Conservation (phyloP, 306 rosid genomes). For the Prunus fruticosa region DNA sequence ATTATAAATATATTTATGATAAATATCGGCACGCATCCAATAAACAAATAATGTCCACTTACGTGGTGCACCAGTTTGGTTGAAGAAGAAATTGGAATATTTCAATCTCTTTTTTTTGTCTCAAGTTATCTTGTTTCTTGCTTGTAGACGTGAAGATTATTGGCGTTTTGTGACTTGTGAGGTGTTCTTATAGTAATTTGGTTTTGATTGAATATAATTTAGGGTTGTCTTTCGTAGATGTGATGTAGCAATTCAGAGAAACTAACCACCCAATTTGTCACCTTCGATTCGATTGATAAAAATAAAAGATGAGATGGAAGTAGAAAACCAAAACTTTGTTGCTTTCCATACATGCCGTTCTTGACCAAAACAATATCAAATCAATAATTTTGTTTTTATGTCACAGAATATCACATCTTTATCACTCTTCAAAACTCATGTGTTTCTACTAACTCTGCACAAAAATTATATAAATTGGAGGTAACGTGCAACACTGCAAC, state of each 20-base stretch:
- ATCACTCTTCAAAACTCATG: conserved; percentile 5
- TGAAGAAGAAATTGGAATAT: background rate
- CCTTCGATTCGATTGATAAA: background rate
- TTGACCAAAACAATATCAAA: conserved; percentile 9
- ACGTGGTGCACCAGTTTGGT: background rate
- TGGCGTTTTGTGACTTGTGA: background rate
- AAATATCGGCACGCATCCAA: background rate
- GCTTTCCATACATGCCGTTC: conserved; percentile 10
- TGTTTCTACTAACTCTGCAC: conserved; percentile 9
- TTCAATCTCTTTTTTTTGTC: background rate
- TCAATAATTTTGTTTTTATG: background rate
- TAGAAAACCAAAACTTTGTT: conserved; percentile 8
- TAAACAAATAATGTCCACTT: background rate
- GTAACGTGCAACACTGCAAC: conserved; percentile 12
- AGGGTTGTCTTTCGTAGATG: background rate
- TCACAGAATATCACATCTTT: conserved; percentile 9
- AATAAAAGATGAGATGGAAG: background rate
- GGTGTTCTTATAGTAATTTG: background rate
- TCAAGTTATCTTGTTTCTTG: background rate
- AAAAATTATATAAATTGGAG: background rate
- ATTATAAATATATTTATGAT: background rate
- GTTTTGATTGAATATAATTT: background rate
- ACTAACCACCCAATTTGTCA: conserved; percentile 3
- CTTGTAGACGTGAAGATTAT: background rate
- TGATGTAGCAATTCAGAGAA: conserved; percentile 16